Conservation (phyloP, 2,329 filamentous ascomycete genomes). For the Penicillium sp. region DNA sequence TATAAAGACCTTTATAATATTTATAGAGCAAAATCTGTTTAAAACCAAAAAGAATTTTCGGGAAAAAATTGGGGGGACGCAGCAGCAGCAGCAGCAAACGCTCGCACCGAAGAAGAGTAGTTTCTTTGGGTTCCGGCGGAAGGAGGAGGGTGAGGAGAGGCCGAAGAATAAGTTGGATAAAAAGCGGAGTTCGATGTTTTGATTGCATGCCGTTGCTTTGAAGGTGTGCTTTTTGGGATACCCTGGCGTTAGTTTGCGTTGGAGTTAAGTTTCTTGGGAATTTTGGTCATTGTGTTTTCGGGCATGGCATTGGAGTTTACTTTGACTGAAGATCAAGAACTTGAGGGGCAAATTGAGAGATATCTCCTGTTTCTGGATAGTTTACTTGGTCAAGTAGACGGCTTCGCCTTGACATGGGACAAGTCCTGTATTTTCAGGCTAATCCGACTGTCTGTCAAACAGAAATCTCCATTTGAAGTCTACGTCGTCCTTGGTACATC, state of each 20-base stretch:
- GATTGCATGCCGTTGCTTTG: conserved; percentile 3
- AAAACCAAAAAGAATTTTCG: too few relatives aligned
- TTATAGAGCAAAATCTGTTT: too few relatives aligned
- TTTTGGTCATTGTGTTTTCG: not conserved
- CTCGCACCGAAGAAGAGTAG: conserved; percentile 42
- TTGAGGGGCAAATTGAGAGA: not conserved
- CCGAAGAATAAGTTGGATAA: conserved; percentile 38
- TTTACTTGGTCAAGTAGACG: not conserved
- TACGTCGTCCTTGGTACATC: too few relatives aligned
- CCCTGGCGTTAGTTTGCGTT: conserved; percentile 14
- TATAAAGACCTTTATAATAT: too few relatives aligned
- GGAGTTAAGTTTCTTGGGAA: not conserved
- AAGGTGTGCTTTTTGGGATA: conserved; percentile 11
- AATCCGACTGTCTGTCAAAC: too few relatives aligned
- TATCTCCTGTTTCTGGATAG: not conserved
- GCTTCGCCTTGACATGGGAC: too few relatives aligned
- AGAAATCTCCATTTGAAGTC: too few relatives aligned
- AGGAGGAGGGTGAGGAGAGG: conserved; percentile 32
- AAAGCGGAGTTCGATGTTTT: conserved; percentile 52
- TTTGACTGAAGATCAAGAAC: not conserved
- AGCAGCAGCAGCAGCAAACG: conserved; percentile 8
- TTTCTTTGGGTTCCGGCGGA: conserved; percentile 47
- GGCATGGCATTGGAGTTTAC: not conserved
- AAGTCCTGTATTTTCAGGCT: too few relatives aligned
- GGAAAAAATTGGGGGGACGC: too few relatives aligned